These are phyloP conservation scores for Cordia subcordata DNA, from an alignment of 257 asterid genomes.

Conservation along the genomic window DNA sequence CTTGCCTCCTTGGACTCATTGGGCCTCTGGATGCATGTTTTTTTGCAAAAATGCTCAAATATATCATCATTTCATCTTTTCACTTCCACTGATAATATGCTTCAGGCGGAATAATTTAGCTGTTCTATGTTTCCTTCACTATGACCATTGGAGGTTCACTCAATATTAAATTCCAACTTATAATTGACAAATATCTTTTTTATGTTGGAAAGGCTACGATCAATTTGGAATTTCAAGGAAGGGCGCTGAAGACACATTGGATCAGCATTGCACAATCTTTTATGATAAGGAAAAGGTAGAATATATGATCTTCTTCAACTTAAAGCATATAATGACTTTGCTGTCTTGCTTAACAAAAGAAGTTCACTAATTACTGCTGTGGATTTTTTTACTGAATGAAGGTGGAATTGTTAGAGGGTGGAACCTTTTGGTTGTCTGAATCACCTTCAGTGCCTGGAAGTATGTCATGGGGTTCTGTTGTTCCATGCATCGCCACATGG, in stretches of 20 bases:
- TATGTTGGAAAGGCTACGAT: slow-evolving; percentile 57
- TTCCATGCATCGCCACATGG: slow-evolving; percentile 93
- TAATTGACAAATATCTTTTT: background rate
- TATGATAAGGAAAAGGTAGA: slow-evolving; percentile 90
- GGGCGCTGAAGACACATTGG: slow-evolving; percentile 82
- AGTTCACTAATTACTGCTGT: slow-evolving; percentile 1
- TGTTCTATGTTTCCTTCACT: no score
- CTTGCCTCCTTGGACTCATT: no score
- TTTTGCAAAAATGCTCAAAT: no score
- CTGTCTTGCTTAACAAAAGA: background rate
- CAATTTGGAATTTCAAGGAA: slow-evolving; percentile 92
- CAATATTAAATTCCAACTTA: background rate
- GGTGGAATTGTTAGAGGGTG: slow-evolving; percentile 97
- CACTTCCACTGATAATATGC: no score
- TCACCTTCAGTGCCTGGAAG: slow-evolving; percentile 99
- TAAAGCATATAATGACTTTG: background rate
- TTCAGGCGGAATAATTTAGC: no score
- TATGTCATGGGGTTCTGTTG: slow-evolving; percentile 91
- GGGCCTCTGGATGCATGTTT: no score
- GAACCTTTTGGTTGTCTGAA: slow-evolving; percentile 97
- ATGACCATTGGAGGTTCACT: no score
- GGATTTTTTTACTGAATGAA: slow-evolving; percentile 26
- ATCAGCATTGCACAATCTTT: slow-evolving; percentile 86
- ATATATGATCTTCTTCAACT: background rate
- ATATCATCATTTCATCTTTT: no score